phyloP scores from a whole-genome alignment of 495 filamentous ascomycete genomes.

The Penicillium malachiteum region DNA sequence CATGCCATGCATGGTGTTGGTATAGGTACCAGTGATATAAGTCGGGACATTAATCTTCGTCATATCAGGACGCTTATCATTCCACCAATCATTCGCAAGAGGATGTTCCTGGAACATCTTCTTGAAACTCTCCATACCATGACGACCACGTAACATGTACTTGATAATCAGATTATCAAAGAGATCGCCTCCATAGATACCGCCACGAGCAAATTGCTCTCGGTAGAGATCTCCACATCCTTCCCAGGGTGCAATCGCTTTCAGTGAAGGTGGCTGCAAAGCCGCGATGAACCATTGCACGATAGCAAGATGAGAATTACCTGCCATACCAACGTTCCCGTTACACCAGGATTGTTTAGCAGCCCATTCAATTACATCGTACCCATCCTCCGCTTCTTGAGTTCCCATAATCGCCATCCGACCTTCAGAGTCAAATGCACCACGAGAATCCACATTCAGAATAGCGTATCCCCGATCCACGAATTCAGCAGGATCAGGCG shows the following conservation, averaged over 20 bases:
- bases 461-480: constrained; percentile 43
- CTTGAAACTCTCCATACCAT: constrained; percentile 30
- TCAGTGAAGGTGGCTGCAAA: constrained; percentile 37
- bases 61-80: constrained; percentile 28
- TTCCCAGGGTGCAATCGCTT: constrained; percentile 49
- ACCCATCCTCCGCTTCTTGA: constrained; percentile 44
- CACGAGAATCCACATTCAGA: constrained; percentile 45
- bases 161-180: constrained; percentile 33
- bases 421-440: constrained; percentile 39
- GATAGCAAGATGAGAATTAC: constrained; percentile 40
- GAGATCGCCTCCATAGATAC: constrained; percentile 21
- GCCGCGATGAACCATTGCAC: constrained; percentile 43
- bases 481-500: constrained; percentile 42
- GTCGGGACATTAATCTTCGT: constrained; percentile 18
- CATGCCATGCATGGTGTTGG: constrained; percentile 33
- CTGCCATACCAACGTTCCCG: constrained; percentile 44
- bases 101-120: constrained; percentile 30
- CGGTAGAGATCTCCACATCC: constrained; percentile 45
- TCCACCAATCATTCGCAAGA: constrained; percentile 24
- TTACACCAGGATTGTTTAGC: constrained; percentile 44
- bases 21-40: constrained; percentile 30
- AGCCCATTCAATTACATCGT: constrained; percentile 45
- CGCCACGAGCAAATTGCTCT: constrained; percentile 37
- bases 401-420: constrained; percentile 39
- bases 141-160: constrained; percentile 24